Evolutionary conservation across 352 stramenopile genomes (phyloP).

Genomic region (Pythium insidiosum): DNA sequence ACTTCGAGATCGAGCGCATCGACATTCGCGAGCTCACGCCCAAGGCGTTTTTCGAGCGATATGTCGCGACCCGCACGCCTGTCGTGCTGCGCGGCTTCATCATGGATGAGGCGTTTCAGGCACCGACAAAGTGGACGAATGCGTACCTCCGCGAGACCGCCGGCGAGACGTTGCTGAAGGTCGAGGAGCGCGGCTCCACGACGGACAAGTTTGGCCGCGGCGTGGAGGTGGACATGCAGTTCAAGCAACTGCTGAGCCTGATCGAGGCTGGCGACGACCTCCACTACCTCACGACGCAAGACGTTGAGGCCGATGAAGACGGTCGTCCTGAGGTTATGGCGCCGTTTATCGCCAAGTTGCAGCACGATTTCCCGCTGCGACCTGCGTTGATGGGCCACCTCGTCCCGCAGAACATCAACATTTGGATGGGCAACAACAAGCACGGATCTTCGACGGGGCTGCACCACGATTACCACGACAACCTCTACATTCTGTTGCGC

Average conservation of each 20-base stretch:
- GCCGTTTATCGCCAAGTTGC: constrained; percentile 69
- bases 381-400: constrained; percentile 84
- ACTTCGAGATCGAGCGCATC: constrained; percentile 47
- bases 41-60: constrained; percentile 71
- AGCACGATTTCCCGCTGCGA: constrained; percentile 75
- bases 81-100: constrained; percentile 71
- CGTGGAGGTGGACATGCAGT: constrained; percentile 81
- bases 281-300: constrained; percentile 89
- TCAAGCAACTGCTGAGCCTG: constrained; percentile 65
- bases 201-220: constrained; percentile 80
- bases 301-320: constrained; percentile 72
- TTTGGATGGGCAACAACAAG: constrained; percentile 94
- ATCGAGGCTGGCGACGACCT: constrained; percentile 61
- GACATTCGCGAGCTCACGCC: constrained; percentile 40
- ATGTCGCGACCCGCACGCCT: constrained; percentile 67
- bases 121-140: constrained; percentile 66
- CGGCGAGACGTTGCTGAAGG: constrained; percentile 58
- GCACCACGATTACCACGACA: constrained; percentile 99
- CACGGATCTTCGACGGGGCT: constrained; percentile 85
- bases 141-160: constrained; percentile 53
- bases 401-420: constrained; percentile 92
- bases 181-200: constrained; percentile 62
- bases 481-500: constrained; percentile 94
- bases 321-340: constrained; percentile 81
- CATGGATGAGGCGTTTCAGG: constrained; percentile 38